Percentiles rank a stretch among this genome's conserved stretches.
These are phyloP conservation scores for Kwoniella sp. DNA, from an alignment of 768 basidiomycete species.

Conservation along the genomic window DNA sequence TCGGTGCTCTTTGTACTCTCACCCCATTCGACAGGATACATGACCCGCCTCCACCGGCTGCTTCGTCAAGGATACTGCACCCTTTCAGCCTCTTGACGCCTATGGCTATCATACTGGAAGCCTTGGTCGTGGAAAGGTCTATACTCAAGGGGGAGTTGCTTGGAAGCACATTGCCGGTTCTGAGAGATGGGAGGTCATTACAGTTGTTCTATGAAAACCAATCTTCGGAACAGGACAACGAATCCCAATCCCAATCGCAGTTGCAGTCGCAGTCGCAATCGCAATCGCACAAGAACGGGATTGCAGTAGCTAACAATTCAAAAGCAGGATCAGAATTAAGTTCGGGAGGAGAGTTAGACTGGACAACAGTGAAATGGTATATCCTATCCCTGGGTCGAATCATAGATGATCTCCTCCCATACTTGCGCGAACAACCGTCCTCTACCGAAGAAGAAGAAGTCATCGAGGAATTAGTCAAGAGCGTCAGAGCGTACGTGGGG, in stretches of 20 bases:
- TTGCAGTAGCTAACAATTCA: not conserved
- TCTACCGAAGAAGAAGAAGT: slow-evolving; percentile 8
- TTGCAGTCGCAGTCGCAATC: too few relatives aligned
- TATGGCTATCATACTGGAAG: slow-evolving; percentile 40
- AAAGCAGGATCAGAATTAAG: not conserved
- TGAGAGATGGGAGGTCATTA: slow-evolving; percentile 20
- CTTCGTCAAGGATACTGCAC: slow-evolving; percentile 20
- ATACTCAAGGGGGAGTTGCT: slow-evolving; percentile 15
- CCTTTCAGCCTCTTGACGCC: slow-evolving; percentile 32
- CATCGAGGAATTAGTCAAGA: slow-evolving; percentile 24
- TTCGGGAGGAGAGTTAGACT: slow-evolving; percentile 33
- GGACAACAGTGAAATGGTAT: slow-evolving; percentile 27
- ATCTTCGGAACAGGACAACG: not conserved
- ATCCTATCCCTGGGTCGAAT: slow-evolving; percentile 26
- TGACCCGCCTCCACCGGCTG: slow-evolving; percentile 7
- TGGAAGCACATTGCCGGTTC: slow-evolving; percentile 16
- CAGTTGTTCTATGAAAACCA: slow-evolving; percentile 7
- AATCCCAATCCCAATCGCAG: too few relatives aligned
- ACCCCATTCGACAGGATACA: slow-evolving; percentile 10
- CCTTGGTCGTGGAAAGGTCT: slow-evolving; percentile 37
- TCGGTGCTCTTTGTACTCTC: slow-evolving; percentile 12
- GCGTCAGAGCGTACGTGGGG: slow-evolving; percentile 34
- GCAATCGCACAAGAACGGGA: too few relatives aligned
- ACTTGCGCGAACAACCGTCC: not conserved
- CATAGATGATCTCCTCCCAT: slow-evolving; percentile 26